phyloP scores from a whole-genome alignment of 768 basidiomycete species.

The Podaxis sp. region DNA sequence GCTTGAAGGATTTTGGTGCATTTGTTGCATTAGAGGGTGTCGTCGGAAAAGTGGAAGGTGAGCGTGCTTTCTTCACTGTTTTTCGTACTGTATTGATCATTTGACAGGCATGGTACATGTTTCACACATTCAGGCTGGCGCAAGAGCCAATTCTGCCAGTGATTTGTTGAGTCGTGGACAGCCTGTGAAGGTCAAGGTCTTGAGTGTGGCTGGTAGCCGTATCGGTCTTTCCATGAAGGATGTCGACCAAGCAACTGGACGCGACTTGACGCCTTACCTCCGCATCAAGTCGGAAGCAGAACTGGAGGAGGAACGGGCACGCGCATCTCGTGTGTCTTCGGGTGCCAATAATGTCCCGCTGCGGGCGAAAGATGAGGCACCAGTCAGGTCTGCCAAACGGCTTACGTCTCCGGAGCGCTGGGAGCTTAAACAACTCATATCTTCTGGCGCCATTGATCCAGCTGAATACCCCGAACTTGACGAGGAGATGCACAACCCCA shows the following conservation, averaged over 20 bases:
- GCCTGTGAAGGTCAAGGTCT: slow-evolving; percentile 91
- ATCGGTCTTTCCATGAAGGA: slow-evolving; percentile 96
- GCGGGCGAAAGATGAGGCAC: slow-evolving; percentile 48
- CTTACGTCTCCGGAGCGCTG: slow-evolving; percentile 96
- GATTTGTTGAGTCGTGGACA: slow-evolving; percentile 87
- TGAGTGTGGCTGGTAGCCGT: slow-evolving; percentile 83
- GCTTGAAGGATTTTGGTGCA: slow-evolving; percentile 93
- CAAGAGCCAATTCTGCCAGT: slow-evolving; percentile 80
- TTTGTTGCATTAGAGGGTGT: slow-evolving; percentile 91
- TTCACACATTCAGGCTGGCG: slow-evolving; percentile 84
- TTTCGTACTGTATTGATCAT: slow-evolving; percentile 14
- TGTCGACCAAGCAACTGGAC: slow-evolving; percentile 87
- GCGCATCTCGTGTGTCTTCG: slow-evolving; percentile 61
- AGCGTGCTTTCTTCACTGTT: slow-evolving; percentile 21
- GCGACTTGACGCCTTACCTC: slow-evolving; percentile 91
- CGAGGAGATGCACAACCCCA: slow-evolving; percentile 76
- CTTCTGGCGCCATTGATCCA: slow-evolving; percentile 88
- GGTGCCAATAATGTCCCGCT: slow-evolving; percentile 90
- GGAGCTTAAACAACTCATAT: slow-evolving; percentile 99
- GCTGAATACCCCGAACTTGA: slow-evolving; percentile 94
- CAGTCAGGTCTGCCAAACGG: slow-evolving; percentile 79
- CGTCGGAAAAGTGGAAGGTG: slow-evolving; percentile 85
- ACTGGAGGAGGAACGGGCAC: slow-evolving; percentile 74
- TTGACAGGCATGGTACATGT: slow-evolving; percentile 92
- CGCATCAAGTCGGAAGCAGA: slow-evolving; percentile 94